phyloP scores from a whole-genome alignment of 768 basidiomycete genomes.

The Russula sp. region DNA sequence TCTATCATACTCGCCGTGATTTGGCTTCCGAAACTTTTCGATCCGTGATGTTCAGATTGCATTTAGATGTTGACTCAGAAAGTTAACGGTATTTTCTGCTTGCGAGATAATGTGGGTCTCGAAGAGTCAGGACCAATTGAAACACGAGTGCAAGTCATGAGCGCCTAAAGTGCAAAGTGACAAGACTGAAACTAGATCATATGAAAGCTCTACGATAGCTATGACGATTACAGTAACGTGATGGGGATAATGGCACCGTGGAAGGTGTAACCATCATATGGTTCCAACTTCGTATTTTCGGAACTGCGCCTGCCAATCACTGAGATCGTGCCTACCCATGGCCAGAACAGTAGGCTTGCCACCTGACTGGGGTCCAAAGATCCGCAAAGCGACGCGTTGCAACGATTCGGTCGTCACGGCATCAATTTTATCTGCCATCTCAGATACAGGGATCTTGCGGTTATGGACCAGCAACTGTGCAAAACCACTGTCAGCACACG shows the following conservation, averaged over 20 bases:
- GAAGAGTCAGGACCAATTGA: not conserved
- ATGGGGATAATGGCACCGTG: too few relatives aligned
- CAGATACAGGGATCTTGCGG: slow-evolving; percentile 79
- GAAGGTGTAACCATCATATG: slow-evolving; percentile 3
- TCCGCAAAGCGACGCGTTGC: slow-evolving; percentile 66
- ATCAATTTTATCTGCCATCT: slow-evolving; percentile 89
- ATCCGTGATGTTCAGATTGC: not conserved
- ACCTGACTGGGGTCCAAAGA: slow-evolving; percentile 64
- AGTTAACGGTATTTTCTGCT: not conserved
- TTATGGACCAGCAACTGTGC: slow-evolving; percentile 77
- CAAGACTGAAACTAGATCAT: not conserved
- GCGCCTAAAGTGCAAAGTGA: not conserved
- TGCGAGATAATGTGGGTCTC: too few relatives aligned
- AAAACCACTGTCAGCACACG: not conserved
- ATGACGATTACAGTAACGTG: not conserved
- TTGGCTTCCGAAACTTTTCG: not conserved
- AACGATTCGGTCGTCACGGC: slow-evolving; percentile 67
- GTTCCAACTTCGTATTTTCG: slow-evolving; percentile 65
- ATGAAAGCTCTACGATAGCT: not conserved
- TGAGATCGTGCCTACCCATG: slow-evolving; percentile 79
- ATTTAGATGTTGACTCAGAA: not conserved
- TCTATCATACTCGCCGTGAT: too few relatives aligned
- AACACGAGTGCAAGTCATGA: not conserved
- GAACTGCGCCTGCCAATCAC: slow-evolving; percentile 60
- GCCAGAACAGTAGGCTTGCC: slow-evolving; percentile 75